A percentile compares a stretch with the other conserved stretches of the same genome.
These are phyloP conservation scores for Epichloe scottii DNA, from an alignment of 2,329 filamentous ascomycete species.

Conservation along the genomic window DNA sequence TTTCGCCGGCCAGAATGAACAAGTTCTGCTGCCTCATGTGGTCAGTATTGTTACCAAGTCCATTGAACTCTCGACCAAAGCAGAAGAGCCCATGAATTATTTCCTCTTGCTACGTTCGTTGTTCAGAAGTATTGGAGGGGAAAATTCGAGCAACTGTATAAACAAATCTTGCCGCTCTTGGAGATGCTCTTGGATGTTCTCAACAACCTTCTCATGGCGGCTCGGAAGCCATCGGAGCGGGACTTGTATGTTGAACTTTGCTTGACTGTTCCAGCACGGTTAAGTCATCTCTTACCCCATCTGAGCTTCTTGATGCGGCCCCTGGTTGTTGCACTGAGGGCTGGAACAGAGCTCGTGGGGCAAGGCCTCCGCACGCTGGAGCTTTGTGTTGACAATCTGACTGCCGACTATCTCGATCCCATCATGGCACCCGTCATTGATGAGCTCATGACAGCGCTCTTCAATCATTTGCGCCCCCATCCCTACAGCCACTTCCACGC, in stretches of 20 bases:
- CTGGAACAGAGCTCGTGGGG: conserved; percentile 84
- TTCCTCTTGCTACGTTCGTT: conserved; percentile 85
- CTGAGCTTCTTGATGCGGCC: conserved; percentile 95
- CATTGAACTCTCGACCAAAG: conserved; percentile 88
- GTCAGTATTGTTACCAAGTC: conserved; percentile 96
- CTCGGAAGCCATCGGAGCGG: conserved; percentile 77
- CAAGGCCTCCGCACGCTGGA: conserved; percentile 90
- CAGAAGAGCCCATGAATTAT: conserved; percentile 97
- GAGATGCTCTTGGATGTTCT: conserved; percentile 97
- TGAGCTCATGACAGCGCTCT: conserved; percentile 93
- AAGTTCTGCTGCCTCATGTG: conserved; percentile 87
- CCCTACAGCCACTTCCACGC: conserved; percentile 97
- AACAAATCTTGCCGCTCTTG: conserved; percentile 87
- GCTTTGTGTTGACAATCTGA: conserved; percentile 94
- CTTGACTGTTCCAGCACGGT: conserved; percentile 82
- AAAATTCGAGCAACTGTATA: conserved; percentile 95
- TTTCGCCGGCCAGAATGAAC: conserved; percentile 89
- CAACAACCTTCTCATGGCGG: conserved; percentile 85
- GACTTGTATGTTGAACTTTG: conserved; percentile 97
- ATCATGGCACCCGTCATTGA: conserved; percentile 99
- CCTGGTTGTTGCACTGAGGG: conserved; percentile 85
- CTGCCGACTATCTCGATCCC: conserved; percentile 92
- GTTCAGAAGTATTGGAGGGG: conserved; percentile 96
- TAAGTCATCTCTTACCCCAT: conserved; percentile 91
- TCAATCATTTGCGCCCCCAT: conserved; percentile 85